Evolutionary conservation across 139 green algal species (phyloP), one percentile per base, ranked within the genome.

Genomic region (Nannochloris sp.): DNA sequence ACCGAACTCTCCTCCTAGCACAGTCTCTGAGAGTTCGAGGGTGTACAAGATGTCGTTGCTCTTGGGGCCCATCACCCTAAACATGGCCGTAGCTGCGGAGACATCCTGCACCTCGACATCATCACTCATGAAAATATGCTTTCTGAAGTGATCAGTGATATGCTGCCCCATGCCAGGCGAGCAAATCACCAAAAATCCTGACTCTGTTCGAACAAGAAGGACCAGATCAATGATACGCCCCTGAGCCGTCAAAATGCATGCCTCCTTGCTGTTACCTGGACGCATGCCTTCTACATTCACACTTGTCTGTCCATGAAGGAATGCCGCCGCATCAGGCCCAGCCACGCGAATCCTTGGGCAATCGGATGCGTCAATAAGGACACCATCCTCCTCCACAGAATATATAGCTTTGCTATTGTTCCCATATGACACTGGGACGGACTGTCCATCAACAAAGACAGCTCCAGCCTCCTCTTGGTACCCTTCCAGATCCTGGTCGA

Each of bases 241-340:
- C 27, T 81, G 79, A 4, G 82, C 44, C 2, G 71, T 87, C 15
- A 86, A 78, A 66, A 90, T 81, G 25, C 90, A 81, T 46, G 85
- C 87, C 57, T 89, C 80, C 50, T 58, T 76, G 55, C 75, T 77
- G 25, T 70, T 48, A 0, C 85, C 85, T 5, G 80, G 71, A 25
- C 31, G 16, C 9, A 90, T 44, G 0, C 15, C 12, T 3, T 55
- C 63, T 24, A 91, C 71, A 64, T 84, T 69, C 8, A 62, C 60
- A 0, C 85, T 92, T 23, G 70, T 76, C 71, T 94, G 86, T 48
- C 75, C 75, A 44, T 94, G 86, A 29, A 94, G 64, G 46, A 94
- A 85, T 0, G 62, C 48, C 10, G 81, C 34, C 0, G 71, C 40
- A 48, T 73, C 86, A 1, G 68, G 61, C 1, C 86, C 87, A 1